phyloP scores from a whole-genome alignment of 1,284 basidiomycete genomes.

The Ustilago cynodontis region DNA sequence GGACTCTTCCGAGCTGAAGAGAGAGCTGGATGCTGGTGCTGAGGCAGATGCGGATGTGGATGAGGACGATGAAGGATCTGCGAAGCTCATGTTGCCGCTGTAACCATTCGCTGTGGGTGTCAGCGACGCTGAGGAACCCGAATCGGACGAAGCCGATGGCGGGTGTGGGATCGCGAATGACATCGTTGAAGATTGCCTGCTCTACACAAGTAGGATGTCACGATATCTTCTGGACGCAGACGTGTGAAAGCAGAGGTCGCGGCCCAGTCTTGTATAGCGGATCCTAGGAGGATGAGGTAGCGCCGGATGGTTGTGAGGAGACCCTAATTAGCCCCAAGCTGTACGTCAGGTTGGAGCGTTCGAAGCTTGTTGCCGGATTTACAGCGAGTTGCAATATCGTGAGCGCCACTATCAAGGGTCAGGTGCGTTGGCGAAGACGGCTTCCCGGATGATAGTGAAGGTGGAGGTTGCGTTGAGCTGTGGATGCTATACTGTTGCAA shows the following conservation, averaged over 20 bases:
- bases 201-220: not conserved
- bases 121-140: constrained; percentile 43
- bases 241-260: too few species aligned
- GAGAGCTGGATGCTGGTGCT: constrained; percentile 28
- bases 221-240: too few species aligned
- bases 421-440: too few species aligned
- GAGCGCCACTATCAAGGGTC: not conserved
- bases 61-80: constrained; percentile 26
- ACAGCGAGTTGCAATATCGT: too few species aligned
- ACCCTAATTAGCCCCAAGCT: too few species aligned
- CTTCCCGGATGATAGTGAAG: too few species aligned
- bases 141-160: constrained; percentile 47
- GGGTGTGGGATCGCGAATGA: constrained; percentile 42
- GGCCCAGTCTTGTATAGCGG: not conserved
- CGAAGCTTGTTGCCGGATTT: too few species aligned
- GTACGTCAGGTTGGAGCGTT: too few species aligned
- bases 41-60: not conserved
- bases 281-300: not conserved
- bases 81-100: constrained; percentile 22
- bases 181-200: constrained; percentile 7
- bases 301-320: not conserved
- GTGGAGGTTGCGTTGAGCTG: not conserved
- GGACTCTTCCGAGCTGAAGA: constrained; percentile 61
- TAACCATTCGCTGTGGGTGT: constrained; percentile 42
- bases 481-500: not conserved